Evolutionary conservation across 768 basidiomycete species (phyloP).

Genomic region (Podaxis carcinomalis): DNA sequence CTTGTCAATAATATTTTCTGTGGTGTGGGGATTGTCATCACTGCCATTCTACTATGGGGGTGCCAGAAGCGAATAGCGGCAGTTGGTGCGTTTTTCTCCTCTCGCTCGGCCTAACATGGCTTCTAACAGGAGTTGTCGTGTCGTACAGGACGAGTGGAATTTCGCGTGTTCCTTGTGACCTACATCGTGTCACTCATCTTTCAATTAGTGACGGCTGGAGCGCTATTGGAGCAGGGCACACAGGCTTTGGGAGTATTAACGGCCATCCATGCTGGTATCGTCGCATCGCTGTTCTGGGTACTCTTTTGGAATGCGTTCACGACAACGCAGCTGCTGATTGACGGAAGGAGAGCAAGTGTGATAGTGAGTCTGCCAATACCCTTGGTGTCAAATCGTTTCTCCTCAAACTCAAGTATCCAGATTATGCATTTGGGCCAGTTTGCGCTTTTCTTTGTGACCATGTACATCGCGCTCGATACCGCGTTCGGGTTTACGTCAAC

Average conservation of each 20-base stretch:
- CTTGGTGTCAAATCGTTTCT: neutral
- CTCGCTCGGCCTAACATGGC: neutral
- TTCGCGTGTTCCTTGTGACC: slow-evolving; percentile 49
- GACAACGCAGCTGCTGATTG: slow-evolving; percentile 78
- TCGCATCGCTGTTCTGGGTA: slow-evolving; percentile 67
- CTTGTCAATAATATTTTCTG: slow-evolving; percentile 77
- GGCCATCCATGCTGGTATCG: slow-evolving; percentile 69
- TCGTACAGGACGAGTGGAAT: slow-evolving; percentile 41
- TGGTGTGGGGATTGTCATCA: slow-evolving; percentile 53
- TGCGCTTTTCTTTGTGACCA: slow-evolving; percentile 59
- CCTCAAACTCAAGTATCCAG: slow-evolving; percentile 24
- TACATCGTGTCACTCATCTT: slow-evolving; percentile 63
- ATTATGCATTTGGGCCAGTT: slow-evolving; percentile 48
- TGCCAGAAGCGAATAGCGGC: slow-evolving; percentile 68
- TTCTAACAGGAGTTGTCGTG: neutral
- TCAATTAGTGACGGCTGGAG: slow-evolving; percentile 68
- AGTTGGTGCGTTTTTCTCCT: slow-evolving; percentile 51
- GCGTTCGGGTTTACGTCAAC: slow-evolving; percentile 56
- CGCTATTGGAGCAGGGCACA: slow-evolving; percentile 67
- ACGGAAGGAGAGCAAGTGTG: slow-evolving; percentile 60
- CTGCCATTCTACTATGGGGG: slow-evolving; percentile 45
- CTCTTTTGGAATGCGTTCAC: slow-evolving; percentile 62
- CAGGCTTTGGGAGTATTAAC: slow-evolving; percentile 57
- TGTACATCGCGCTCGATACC: slow-evolving; percentile 77
- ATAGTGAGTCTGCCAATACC: slow-evolving; percentile 35